Conservation (phyloP, 129 eudicot genomes). For the Artemisia annua region DNA sequence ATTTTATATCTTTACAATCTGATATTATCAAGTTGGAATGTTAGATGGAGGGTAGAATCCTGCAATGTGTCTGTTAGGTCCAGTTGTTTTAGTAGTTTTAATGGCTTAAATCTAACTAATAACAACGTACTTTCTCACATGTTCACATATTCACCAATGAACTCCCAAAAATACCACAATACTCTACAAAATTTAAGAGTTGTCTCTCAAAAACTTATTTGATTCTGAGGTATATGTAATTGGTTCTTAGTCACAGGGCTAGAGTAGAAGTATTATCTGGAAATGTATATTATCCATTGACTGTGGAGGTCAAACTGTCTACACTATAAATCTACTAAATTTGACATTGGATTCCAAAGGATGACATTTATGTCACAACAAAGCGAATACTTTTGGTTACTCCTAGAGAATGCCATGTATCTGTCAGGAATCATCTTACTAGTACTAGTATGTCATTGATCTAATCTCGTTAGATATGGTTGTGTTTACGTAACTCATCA, state of each 20-base stretch:
- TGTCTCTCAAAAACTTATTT: background rate
- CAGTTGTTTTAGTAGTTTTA: no score
- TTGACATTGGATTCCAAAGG: background rate
- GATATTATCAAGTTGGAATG: background rate
- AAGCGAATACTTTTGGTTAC: background rate
- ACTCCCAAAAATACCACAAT: no score
- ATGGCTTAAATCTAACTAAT: no score
- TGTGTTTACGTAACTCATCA: background rate
- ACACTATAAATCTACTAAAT: background rate
- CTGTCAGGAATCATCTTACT: background rate
- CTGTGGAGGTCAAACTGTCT: no score
- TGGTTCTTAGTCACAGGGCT: no score
- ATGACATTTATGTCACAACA: background rate
- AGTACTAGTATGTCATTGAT: background rate
- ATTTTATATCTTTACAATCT: background rate
- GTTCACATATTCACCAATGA: no score
- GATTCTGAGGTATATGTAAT: no score
- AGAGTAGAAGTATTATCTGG: no score
- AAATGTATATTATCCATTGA: no score
- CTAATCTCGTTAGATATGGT: background rate
- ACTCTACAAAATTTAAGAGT: background rate
- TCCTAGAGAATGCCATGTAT: background rate
- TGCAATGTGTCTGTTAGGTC: background rate
- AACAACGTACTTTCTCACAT: no score
- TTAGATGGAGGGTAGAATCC: slow-evolving; percentile 17